phyloP scores from a whole-genome alignment of 1,139 yeast genomes.

The Lodderomyces theae region DNA sequence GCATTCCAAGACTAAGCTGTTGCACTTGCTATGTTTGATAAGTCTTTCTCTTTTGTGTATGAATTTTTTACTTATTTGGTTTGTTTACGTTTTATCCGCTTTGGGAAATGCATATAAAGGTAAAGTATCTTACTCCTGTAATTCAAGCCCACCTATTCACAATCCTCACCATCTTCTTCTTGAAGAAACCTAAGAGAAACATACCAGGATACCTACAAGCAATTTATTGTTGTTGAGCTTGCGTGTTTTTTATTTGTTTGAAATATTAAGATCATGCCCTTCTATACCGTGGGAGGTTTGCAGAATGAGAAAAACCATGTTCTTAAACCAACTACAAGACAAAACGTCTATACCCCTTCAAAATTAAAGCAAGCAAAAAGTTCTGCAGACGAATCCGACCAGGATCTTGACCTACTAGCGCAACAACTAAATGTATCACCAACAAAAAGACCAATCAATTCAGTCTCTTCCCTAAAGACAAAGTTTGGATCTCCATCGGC shows the following conservation, averaged over 20 bases:
- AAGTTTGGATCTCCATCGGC: slow-evolving; percentile 46
- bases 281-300: not conserved
- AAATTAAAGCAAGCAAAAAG: slow-evolving; percentile 10
- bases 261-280: too few species aligned
- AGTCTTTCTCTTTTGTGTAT: too few species aligned
- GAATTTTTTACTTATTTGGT: too few species aligned
- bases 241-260: too few species aligned
- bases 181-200: too few species aligned
- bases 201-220: too few species aligned
- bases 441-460: slow-evolving; percentile 22
- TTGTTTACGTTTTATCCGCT: slow-evolving; percentile 5
- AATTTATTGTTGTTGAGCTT: too few species aligned
- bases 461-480: slow-evolving; percentile 26
- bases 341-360: slow-evolving; percentile 19
- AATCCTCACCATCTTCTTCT: not conserved
- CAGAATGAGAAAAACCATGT: slow-evolving; percentile 22
- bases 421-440: slow-evolving; percentile 34
- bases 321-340: slow-evolving; percentile 31
- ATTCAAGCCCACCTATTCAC: too few species aligned
- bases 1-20: too few species aligned
- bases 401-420: slow-evolving; percentile 42
- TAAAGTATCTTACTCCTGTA: not conserved
- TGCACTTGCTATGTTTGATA: too few species aligned
- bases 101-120: not conserved
- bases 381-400: slow-evolving; percentile 14